Evolutionary conservation across 805 yeast genomes (phyloP), one percentile per base, ranked within the genome.

Genomic region (Jamesozyma jinghongensis): DNA sequence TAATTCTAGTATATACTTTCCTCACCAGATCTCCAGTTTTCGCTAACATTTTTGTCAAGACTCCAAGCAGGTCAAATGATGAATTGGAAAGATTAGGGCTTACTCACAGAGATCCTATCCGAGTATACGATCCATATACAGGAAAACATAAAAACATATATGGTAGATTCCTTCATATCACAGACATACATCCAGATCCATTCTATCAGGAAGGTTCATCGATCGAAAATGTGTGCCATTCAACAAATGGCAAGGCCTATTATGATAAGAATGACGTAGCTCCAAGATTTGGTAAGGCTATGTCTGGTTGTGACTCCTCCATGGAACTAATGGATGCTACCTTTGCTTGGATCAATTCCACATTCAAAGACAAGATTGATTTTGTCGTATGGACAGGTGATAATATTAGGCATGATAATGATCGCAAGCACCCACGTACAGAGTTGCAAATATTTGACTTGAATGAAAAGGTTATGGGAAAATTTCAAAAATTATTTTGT

Each of bases 331-430:
- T 81, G 60, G 66, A 76, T 8, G 68, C 68, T 14, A 84, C 94
- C 0, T 61, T 85, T 40, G 57, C 69, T 25, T 85, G 94, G 92
- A 65, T 85, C 2, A 59, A 68, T 17, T 66, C 68, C 11, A 77
- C 84, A 44, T 58, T 85, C 44, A 74, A 69, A 45, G 92, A 83
- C 58, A 77, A 85, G 48, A 78, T 85, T 37, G 95, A 85, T 58
- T 85, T 85, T 61, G 79, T 85, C 11, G 73, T 85, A 12, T 85
- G 95, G 95, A 85, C 95, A 0, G 95, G 95, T 26, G 95, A 85
- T 61, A 85, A 85, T 52, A 75, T 83, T 35, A 70, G 94, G 41
- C 95, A 85, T 58, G 94, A 85, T 58, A 82, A 80, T 52, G 95
- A 85, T 61, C 67, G 94, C 55, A 56, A 58, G 17, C 63, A 65